Conservation (phyloP, 2,329 filamentous ascomycete genomes). For the Talaromyces sp. region DNA sequence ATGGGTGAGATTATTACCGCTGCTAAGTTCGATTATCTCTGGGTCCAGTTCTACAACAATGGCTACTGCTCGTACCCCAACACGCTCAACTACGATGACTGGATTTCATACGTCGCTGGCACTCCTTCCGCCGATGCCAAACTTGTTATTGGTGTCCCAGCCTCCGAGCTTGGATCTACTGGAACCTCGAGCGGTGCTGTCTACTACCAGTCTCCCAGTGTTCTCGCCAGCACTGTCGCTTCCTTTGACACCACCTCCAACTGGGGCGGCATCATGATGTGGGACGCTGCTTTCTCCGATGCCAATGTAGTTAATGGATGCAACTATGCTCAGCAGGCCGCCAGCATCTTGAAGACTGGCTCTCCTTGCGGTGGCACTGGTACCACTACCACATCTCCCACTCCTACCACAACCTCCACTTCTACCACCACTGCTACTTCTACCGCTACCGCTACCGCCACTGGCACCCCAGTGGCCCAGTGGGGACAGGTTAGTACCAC, state of each 20-base stretch:
- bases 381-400: not conserved
- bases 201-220: constrained; percentile 48
- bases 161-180: constrained; percentile 29
- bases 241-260: constrained; percentile 38
- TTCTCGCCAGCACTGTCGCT: constrained; percentile 47
- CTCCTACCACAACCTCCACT: not conserved
- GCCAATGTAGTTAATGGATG: constrained; percentile 44
- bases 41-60: constrained; percentile 58
- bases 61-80: constrained; percentile 46
- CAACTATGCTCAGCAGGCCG: constrained; percentile 49
- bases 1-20: constrained; percentile 44
- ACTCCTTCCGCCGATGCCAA: constrained; percentile 46
- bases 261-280: constrained; percentile 61
- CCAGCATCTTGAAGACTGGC: constrained; percentile 38
- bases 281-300: constrained; percentile 53
- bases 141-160: constrained; percentile 54
- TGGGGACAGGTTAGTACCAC: constrained; percentile 16
- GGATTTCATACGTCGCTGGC: constrained; percentile 38
- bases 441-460: constrained; percentile 10
- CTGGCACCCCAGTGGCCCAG: constrained; percentile 13
- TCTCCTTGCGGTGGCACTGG: constrained; percentile 25
- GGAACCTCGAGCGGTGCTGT: constrained; percentile 16
- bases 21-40: constrained; percentile 52
- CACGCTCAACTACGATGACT: constrained; percentile 47
- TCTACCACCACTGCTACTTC: not conserved